phyloP scores from a whole-genome alignment of 139 green algal species.

The Closterium sp. region DNA sequence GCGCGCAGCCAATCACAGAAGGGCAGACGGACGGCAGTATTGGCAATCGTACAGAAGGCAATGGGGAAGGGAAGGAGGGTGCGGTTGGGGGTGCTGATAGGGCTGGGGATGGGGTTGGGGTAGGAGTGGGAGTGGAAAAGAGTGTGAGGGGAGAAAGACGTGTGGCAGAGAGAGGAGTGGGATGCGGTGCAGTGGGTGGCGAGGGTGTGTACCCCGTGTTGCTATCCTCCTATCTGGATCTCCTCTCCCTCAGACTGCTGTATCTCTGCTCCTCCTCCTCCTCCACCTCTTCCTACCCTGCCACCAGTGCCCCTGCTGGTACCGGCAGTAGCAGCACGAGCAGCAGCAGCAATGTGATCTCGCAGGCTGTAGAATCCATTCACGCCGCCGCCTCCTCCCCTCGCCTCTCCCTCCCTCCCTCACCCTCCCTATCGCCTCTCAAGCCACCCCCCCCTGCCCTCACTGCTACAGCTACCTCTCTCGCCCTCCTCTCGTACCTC shows the following conservation, averaged over 20 bases:
- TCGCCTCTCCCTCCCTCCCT: not conserved
- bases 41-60: not conserved
- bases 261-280: not conserved
- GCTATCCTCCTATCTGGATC: not conserved
- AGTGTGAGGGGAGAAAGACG: not conserved
- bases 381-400: not conserved
- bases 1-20: not conserved
- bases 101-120: no score
- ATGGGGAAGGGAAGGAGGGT: not conserved
- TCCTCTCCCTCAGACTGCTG: not conserved
- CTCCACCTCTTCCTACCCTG: not conserved
- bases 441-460: not conserved
- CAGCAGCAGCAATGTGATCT: not conserved
- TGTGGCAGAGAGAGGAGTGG: not conserved
- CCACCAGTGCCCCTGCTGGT: not conserved
- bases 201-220: not conserved
- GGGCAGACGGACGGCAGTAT: not conserved
- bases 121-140: not conserved
- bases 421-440: not conserved
- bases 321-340: no score
- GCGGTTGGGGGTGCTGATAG: no score
- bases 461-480: not conserved
- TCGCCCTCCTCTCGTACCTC: not conserved
- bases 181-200: not conserved
- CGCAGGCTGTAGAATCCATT: not conserved